Percentiles rank a stretch among this genome's conserved stretches.
phyloP scores from a whole-genome alignment of 148 eudicot species.

The Cornus suecica region DNA sequence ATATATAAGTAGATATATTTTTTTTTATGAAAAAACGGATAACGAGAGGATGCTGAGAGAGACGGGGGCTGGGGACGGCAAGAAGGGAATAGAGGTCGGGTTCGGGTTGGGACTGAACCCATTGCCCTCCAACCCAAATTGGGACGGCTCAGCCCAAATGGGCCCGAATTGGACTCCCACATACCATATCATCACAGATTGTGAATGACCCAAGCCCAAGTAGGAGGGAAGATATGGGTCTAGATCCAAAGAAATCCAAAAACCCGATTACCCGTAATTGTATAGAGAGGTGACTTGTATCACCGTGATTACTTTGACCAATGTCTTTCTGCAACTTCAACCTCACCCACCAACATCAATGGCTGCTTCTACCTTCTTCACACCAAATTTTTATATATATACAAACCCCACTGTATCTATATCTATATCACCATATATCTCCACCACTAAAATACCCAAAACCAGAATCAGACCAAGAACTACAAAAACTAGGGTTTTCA shows the following conservation, averaged over 20 bases:
- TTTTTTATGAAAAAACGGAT: too few relatives aligned
- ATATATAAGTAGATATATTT: too few relatives aligned
- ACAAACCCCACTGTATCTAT: conserved; percentile 7
- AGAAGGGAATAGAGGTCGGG: too few relatives aligned
- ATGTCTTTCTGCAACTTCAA: not conserved
- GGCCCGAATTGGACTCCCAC: too few relatives aligned
- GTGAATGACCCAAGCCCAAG: too few relatives aligned
- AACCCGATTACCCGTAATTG: not conserved
- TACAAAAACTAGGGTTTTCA: not conserved
- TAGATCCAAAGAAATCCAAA: not conserved
- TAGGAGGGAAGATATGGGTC: too few relatives aligned
- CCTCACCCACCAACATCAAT: conserved; percentile 7
- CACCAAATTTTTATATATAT: conserved; percentile 5
- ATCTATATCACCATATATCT: conserved; percentile 10
- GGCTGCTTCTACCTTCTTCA: conserved; percentile 29
- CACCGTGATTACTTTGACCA: not conserved
- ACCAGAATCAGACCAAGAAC: conserved; percentile 16
- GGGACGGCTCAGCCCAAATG: too few relatives aligned
- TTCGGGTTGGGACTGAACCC: too few relatives aligned
- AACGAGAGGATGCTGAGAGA: too few relatives aligned
- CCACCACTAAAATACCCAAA: conserved; percentile 12
- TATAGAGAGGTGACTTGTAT: not conserved
- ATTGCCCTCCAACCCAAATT: too few relatives aligned
- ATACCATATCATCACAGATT: too few relatives aligned
- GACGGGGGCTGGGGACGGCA: too few relatives aligned